Conservation (phyloP, 1,284 basidiomycete genomes). For the Clitocybe nebularis region DNA sequence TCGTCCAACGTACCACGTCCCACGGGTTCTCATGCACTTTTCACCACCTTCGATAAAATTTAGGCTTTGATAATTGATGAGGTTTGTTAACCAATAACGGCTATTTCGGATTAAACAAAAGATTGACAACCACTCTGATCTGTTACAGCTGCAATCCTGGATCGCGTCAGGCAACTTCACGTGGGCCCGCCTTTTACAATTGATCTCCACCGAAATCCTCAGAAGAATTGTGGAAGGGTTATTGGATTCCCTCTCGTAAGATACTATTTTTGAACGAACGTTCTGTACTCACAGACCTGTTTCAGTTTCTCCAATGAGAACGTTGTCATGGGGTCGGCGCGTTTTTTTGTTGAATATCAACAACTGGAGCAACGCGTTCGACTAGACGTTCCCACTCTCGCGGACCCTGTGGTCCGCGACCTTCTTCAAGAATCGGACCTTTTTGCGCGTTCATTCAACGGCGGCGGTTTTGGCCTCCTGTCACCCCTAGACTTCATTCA, state of each 20-base stretch:
- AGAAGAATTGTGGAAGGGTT: conserved; percentile 60
- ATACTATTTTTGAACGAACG: conserved; percentile 18
- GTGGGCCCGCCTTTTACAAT: conserved; percentile 54
- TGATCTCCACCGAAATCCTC: conserved; percentile 57
- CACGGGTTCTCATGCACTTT: conserved; percentile 5
- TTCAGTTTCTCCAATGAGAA: conserved; percentile 64
- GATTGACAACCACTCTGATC: conserved; percentile 16
- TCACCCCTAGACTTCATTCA: conserved; percentile 76
- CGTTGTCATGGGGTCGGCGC: conserved; percentile 64
- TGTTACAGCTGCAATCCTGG: conserved; percentile 56
- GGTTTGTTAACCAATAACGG: conserved; percentile 36
- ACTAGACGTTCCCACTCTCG: conserved; percentile 72
- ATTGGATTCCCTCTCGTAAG: conserved; percentile 73
- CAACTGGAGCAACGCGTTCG: conserved; percentile 74
- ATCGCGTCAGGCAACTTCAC: conserved; percentile 62
- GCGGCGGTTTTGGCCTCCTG: conserved; percentile 65
- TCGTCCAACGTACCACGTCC: conserved; percentile 11
- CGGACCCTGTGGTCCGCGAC: conserved; percentile 66
- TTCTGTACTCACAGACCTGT: conserved; percentile 13
- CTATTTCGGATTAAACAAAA: conserved; percentile 13
- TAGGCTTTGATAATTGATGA: conserved; percentile 76
- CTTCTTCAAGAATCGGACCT: conserved; percentile 81
- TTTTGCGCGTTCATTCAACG: conserved; percentile 71
- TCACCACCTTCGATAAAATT: conserved; percentile 19
- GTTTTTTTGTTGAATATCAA: conserved; percentile 68